Percentiles rank a stretch among this genome's conserved stretches.
These are phyloP conservation scores for Trichoderma sp. DNA, from an alignment of 2,329 filamentous ascomycete species.

Conservation along the genomic window DNA sequence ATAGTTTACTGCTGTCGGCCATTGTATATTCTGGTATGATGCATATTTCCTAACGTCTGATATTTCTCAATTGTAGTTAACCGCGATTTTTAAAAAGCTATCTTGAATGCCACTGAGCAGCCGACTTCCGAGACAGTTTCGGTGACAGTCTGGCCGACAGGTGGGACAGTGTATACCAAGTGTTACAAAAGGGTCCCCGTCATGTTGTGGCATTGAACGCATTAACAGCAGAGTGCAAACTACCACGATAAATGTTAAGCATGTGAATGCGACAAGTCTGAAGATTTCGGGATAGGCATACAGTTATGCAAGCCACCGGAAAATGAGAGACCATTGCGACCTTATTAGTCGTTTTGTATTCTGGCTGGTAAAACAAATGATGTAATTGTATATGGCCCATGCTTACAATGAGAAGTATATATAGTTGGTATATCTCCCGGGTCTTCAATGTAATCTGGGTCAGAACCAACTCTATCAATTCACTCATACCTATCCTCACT, in stretches of 20 bases:
- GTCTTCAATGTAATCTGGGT: background rate
- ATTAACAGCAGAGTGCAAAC: no score
- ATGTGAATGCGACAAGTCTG: background rate
- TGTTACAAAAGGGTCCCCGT: no score
- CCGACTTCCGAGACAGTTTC: background rate
- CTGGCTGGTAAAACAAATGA: background rate
- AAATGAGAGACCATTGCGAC: background rate
- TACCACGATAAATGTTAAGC: background rate
- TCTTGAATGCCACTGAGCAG: background rate
- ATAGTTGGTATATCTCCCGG: background rate
- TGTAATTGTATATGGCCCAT: background rate
- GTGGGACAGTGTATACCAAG: no score
- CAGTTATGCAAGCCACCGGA: background rate
- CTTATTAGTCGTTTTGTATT: background rate
- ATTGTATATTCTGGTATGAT: background rate
- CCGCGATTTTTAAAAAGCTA: background rate
- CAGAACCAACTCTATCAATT: background rate
- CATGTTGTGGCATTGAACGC: background rate
- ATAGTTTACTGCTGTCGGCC: background rate
- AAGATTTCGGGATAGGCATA: background rate
- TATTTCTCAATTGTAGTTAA: background rate
- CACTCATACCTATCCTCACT: background rate
- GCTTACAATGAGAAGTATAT: background rate
- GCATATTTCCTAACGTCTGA: background rate
- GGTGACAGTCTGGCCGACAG: background rate